These are phyloP conservation scores for Candida methanosorbosa DNA, from an alignment of 805 yeast genomes.

Conservation along the genomic window DNA sequence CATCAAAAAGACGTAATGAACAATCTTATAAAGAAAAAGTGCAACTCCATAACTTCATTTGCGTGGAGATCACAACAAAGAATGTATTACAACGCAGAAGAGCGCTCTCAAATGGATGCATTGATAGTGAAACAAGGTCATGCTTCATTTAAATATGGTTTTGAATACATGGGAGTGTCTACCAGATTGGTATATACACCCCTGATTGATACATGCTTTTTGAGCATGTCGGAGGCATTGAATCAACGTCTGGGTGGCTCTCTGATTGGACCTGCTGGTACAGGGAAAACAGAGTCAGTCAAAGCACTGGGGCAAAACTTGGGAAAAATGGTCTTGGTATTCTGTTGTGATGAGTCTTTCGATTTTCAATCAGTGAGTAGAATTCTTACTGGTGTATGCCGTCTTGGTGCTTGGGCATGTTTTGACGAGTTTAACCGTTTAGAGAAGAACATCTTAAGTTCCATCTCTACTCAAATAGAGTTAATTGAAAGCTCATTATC, in stretches of 20 bases:
- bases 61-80: slow-evolving; percentile 47
- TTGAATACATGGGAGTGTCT: slow-evolving; percentile 72
- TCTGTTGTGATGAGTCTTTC: slow-evolving; percentile 86
- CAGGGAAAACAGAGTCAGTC: slow-evolving; percentile 90
- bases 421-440: slow-evolving; percentile 92
- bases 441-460: slow-evolving; percentile 62
- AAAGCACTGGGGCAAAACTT: slow-evolving; percentile 75
- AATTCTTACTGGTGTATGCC: slow-evolving; percentile 68
- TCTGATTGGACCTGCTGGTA: slow-evolving; percentile 94
- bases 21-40: not conserved
- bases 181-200: slow-evolving; percentile 74
- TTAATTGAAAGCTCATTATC: slow-evolving; percentile 50
- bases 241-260: slow-evolving; percentile 78
- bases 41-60: slow-evolving; percentile 11
- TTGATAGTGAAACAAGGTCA: slow-evolving; percentile 46
- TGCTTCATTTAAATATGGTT: slow-evolving; percentile 54
- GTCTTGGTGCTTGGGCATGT: slow-evolving; percentile 90
- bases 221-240: slow-evolving; percentile 67
- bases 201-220: slow-evolving; percentile 51
- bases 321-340: slow-evolving; percentile 77
- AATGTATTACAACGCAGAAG: slow-evolving; percentile 27
- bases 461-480: slow-evolving; percentile 76
- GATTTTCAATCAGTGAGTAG: slow-evolving; percentile 75
- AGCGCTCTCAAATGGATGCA: slow-evolving; percentile 13
- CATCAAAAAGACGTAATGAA: slow-evolving; percentile 41